A percentile compares a stretch with the other conserved stretches of the same genome.
Conservation (phyloP, 2,329 filamentous ascomycete species). For the Teratosphaeria destructans region DNA sequence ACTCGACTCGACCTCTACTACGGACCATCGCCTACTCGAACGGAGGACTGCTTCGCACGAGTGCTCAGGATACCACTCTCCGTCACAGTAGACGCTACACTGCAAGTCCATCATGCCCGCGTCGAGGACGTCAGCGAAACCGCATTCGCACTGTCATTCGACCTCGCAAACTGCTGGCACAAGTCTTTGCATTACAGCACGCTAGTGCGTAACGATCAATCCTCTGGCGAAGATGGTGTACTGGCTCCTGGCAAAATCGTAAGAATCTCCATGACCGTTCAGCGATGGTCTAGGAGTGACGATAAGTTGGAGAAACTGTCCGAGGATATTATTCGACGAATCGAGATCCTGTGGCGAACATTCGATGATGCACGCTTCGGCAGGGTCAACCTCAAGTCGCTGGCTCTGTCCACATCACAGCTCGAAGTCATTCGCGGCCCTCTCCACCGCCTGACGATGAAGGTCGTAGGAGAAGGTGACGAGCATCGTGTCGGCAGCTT, state of each 20-base stretch:
- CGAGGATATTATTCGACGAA: neutral
- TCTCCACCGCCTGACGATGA: neutral
- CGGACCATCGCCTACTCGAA: neutral
- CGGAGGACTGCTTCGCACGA: neutral
- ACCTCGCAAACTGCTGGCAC: slow-evolving; percentile 1
- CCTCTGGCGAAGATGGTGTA: neutral
- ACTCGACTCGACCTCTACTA: slow-evolving; percentile 80
- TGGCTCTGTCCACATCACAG: neutral
- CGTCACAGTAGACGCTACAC: slow-evolving; percentile 2
- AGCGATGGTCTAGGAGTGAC: neutral
- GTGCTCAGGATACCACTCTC: slow-evolving; percentile 1
- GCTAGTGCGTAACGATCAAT: neutral
- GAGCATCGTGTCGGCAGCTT: neutral
- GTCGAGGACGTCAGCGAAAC: neutral
- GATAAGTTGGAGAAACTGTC: neutral
- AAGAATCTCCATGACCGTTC: neutral
- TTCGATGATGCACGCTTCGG: slow-evolving; percentile 2
- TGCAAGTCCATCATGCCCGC: slow-evolving; percentile 1
- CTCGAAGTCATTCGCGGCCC: slow-evolving; percentile 1
- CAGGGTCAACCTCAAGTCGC: neutral
- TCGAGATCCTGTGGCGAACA: slow-evolving; percentile 1
- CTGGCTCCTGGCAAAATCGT: neutral
- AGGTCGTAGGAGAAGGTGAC: neutral
- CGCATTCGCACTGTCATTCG: slow-evolving; percentile 2
- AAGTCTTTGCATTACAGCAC: slow-evolving; percentile 1